Conservation (phyloP, 176 grass and related monocot genomes). For the Musa itinerans region DNA sequence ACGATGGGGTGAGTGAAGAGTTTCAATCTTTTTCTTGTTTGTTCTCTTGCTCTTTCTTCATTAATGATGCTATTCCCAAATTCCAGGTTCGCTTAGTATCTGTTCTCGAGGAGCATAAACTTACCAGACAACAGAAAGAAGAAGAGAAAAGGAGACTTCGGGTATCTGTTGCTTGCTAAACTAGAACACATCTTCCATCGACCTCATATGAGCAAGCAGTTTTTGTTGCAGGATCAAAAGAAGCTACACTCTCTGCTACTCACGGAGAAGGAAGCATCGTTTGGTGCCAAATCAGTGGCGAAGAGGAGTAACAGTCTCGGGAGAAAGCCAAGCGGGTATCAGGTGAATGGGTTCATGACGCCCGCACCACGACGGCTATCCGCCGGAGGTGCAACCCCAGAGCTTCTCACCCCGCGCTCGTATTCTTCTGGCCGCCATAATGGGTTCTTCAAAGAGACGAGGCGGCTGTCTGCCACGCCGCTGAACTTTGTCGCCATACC, state of each 20-base stretch:
- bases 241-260: constrained; percentile 79
- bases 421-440: constrained; percentile 53
- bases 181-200: neutral
- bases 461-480: constrained; percentile 47
- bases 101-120: constrained; percentile 90
- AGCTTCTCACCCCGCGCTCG: constrained; percentile 77
- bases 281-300: constrained; percentile 58
- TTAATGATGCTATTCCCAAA: neutral
- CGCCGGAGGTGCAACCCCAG: constrained; percentile 62
- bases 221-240: constrained; percentile 69
- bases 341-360: constrained; percentile 67
- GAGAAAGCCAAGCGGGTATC: constrained; percentile 51
- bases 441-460: constrained; percentile 58
- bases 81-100: constrained; percentile 70
- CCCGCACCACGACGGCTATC: constrained; percentile 53
- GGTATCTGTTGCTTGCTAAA: constrained; percentile 35
- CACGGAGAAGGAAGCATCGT: constrained; percentile 61
- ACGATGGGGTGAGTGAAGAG: constrained; percentile 67
- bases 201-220: constrained; percentile 1
- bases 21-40: neutral
- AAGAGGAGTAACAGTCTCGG: constrained; percentile 55
- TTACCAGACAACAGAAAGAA: constrained; percentile 58
- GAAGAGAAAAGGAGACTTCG: constrained; percentile 60
- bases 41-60: neutral
- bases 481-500: constrained; percentile 47